Base-by-base conservation (phyloP, 352 stramenopile genomes). In the Globisporangium cystogenes region DNA sequence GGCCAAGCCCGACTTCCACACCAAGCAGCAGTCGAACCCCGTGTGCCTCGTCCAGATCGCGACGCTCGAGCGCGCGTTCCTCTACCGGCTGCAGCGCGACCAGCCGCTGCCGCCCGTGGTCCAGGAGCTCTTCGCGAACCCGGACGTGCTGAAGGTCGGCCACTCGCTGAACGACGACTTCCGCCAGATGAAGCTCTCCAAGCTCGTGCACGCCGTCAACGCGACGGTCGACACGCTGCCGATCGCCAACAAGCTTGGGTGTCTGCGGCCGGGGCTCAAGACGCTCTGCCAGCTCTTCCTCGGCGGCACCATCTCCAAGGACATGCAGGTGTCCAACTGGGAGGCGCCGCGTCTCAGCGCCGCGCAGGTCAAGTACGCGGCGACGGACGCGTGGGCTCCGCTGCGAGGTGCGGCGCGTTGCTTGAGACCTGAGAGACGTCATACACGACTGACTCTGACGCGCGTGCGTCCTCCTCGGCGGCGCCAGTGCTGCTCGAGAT, bases 291-390 rank as follows among this genome's bases (percentile, higher is more conserved):
- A 89, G 40, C 51, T 94, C n/a, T 92, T 91, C 64, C 64, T 90
- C 24, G 65, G 63, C 15, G 64, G 71, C 12, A 75, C 56, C 27
- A 82, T 94, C 51, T 82, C 79, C 33, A 94, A 94, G 57, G 72
- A 86, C 43, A 91, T 94, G 83, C 83, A 94, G 55, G 77, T 91
- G 20, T 94, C 83, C 18, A 78, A 94, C 60, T 94, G 81, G 83
- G 83, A 91, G 55, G 72, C 77, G 18, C 51, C 70, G 7, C 53
- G 64, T 8, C 73, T 94, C n/a, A 90, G 68, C 36, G 50, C 62
- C 11, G 74, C 80, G 29, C 83, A 94, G 62, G 86, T 94, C 52
- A 70, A 55, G 27, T 94, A 94, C 60, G 83, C 81, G 3, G 83
- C 83, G 10, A 91, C 83, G 8, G 83, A 93, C 48, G 83, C 83